Base-by-base conservation (phyloP, 495 filamentous ascomycete genomes). In the Neurospora tetraspora region DNA sequence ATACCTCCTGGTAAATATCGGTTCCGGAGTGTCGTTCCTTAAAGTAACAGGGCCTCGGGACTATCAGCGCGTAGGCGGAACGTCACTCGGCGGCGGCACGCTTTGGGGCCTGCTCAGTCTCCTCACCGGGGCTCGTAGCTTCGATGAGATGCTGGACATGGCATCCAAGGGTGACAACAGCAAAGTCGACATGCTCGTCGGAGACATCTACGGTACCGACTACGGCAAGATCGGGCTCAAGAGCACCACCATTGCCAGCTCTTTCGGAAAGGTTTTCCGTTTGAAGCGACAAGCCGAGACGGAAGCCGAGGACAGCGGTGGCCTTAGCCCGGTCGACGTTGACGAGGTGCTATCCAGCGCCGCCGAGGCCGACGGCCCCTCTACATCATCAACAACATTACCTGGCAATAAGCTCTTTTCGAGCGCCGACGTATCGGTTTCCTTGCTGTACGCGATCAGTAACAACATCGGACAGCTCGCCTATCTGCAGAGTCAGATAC, bases 401-500 rank as follows among this genome's bases (percentile, higher is more conserved):
- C 73, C 31, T 42, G 59, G 70, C 74, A 71, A 65, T 61, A 69
- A 39, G 70, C 84, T 82, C 39, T 88, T 87, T 70, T 81, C 81
- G 27, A 75, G 80, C 45, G 78, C 85, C 72, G 87, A 89, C 74
- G 82, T 89, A 43, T 87, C 86, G 14, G 82, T 86, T 0, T 86
- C 86, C 12, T 84, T 97, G 47, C 86, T 97, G 5, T 97, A 97
- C 80, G 94, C 94, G 47, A 86, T 89, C 65, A 87, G 93, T 81
- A 98, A 99, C 82, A 99, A 99, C 82, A 98, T 99, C 71, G 96
- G 96, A 14, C 96, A 99, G 85, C 97, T 99, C 74, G 93, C 96
- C 43, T 98, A 96, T 80, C 85, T 99, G 31, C 94, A 97, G 77
- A 94, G 93, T 39, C 93, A 97, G 76, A 96, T 97, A 77, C 94